A percentile compares a stretch with the other conserved stretches of the same genome.
Evolutionary conservation across 257 asterid genomes (phyloP).

Genomic region (Fraxinus anomala): DNA sequence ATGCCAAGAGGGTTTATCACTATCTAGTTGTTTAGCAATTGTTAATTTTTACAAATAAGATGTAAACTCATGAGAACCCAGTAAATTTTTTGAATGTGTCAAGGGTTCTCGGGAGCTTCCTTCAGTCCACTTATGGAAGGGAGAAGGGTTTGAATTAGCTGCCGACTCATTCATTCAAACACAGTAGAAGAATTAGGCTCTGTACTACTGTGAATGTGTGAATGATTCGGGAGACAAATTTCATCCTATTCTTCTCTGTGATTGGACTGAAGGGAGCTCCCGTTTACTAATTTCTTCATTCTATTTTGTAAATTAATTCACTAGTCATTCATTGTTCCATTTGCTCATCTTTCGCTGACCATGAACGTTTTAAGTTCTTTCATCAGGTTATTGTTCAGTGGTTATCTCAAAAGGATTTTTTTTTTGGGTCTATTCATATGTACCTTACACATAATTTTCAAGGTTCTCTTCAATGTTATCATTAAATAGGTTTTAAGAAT

Average conservation of each 20-base stretch:
- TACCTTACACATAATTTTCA: too few species aligned
- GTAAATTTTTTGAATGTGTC: background rate
- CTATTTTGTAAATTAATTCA: background rate
- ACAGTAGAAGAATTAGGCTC: constrained; percentile 21
- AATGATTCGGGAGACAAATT: constrained; percentile 80
- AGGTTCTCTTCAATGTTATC: too few species aligned
- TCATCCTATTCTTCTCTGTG: constrained; percentile 55
- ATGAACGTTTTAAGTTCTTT: background rate
- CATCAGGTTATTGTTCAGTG: too few species aligned
- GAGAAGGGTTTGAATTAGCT: constrained; percentile 59
- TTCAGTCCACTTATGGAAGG: constrained; percentile 71
- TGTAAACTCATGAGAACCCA: too few species aligned
- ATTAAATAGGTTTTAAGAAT: too few species aligned
- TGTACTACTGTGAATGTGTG: constrained; percentile 59
- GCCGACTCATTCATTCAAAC: constrained; percentile 78
- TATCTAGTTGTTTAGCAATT: too few species aligned
- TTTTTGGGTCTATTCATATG: too few species aligned
- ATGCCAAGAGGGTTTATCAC: background rate
- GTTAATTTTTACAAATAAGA: too few species aligned
- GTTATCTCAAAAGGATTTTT: too few species aligned
- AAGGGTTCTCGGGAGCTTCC: constrained; percentile 57
- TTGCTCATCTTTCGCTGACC: background rate
- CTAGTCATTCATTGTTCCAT: background rate
- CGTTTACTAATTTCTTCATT: constrained; percentile 24
- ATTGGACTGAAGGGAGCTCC: constrained; percentile 99